Conservation (phyloP, 257 asterid genomes). For the Gentiana straminea region DNA sequence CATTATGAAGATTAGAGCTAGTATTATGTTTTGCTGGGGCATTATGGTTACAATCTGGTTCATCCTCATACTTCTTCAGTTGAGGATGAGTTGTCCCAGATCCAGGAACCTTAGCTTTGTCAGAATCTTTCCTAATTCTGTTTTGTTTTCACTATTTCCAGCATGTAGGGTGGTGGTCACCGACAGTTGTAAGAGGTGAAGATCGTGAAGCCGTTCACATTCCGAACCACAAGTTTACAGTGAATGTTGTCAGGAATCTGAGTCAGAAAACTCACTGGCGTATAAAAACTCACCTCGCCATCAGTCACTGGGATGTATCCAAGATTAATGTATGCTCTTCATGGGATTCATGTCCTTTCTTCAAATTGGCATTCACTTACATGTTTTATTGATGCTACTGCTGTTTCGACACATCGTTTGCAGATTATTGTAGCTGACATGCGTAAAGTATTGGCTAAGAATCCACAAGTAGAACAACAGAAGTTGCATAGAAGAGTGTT, state of each 20-base stretch:
- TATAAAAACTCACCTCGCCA: slow-evolving; percentile 75
- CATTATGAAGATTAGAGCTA: no score
- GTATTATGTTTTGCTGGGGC: no score
- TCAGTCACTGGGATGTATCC: slow-evolving; percentile 84
- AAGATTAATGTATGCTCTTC: slow-evolving; percentile 61
- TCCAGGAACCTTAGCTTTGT: background rate
- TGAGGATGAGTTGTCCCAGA: no score
- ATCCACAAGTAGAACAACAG: slow-evolving; percentile 93
- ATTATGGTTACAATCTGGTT: no score
- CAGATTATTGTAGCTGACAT: slow-evolving; percentile 92
- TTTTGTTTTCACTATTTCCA: slow-evolving; percentile 13
- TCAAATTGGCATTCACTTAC: background rate
- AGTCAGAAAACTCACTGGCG: slow-evolving; percentile 94
- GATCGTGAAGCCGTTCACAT: slow-evolving; percentile 96
- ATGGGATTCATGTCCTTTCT: slow-evolving; percentile 9
- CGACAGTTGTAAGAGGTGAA: slow-evolving; percentile 90
- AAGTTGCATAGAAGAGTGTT: slow-evolving; percentile 86
- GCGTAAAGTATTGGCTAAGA: slow-evolving; percentile 91
- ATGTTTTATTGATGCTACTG: background rate
- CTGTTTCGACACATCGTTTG: slow-evolving; percentile 9
- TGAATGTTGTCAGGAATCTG: slow-evolving; percentile 85
- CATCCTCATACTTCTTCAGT: no score
- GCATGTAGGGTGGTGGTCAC: slow-evolving; percentile 99
- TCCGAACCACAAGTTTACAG: slow-evolving; percentile 90
- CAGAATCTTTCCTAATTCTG: background rate